Percentiles rank a stretch among this genome's conserved stretches.
Evolutionary conservation across 1,284 basidiomycete species (phyloP).

Genomic region (Cryptococcus sp.): DNA sequence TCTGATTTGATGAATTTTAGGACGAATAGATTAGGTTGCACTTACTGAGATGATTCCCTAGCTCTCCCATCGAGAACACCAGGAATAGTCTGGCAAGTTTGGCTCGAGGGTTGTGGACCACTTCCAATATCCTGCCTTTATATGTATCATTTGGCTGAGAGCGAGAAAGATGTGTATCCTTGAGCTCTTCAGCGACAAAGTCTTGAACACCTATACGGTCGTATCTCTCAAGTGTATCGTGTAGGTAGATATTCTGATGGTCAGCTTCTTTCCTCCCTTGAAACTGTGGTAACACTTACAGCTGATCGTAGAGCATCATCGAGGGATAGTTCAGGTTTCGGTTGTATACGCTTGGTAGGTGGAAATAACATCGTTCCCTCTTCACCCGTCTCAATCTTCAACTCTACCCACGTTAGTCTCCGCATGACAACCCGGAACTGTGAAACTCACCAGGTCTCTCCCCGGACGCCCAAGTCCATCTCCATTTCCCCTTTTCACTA

Average conservation of each 20-base stretch:
- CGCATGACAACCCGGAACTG: too few species aligned
- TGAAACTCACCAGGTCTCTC: constrained; percentile 5
- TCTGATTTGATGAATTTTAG: constrained; percentile 11
- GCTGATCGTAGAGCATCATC: background rate
- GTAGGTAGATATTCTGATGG: background rate
- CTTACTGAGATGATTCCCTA: constrained; percentile 32
- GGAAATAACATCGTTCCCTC: constrained; percentile 1
- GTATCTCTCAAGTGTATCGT: background rate
- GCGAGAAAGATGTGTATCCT: background rate
- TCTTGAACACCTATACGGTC: constrained; percentile 1
- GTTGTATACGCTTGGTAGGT: background rate
- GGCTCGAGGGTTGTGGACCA: constrained; percentile 11
- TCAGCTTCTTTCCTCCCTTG: background rate
- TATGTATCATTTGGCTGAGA: background rate
- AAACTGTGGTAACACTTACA: background rate
- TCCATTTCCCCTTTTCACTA: constrained; percentile 13
- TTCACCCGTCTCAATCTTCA: constrained; percentile 3
- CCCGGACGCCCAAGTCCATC: constrained; percentile 17
- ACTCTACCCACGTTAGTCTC: background rate
- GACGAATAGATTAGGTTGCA: background rate
- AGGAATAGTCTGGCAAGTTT: constrained; percentile 14
- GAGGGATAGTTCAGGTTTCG: background rate
- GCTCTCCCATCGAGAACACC: constrained; percentile 24
- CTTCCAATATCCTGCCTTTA: constrained; percentile 1
- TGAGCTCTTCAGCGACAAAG: constrained; percentile 1